These are phyloP conservation scores for Mortierella sp. DNA, from an alignment of 371 early-diverging fungal genomes.

Conservation along the genomic window DNA sequence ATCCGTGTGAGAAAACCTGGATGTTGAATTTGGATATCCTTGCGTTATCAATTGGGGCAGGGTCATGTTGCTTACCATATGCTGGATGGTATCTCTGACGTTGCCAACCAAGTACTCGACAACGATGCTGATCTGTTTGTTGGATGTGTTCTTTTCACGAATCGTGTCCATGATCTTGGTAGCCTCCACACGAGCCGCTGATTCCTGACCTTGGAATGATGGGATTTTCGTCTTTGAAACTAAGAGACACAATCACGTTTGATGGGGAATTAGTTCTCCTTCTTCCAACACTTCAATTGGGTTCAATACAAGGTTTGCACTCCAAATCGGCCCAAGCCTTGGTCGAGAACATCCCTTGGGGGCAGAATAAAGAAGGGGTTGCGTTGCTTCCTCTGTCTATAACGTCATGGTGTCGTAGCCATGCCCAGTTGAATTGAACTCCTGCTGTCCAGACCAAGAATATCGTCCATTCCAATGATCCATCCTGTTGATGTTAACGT, in stretches of 20 bases:
- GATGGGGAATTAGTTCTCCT: conserved; percentile 2
- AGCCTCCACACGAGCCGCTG: conserved; percentile 65
- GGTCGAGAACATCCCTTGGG: neutral
- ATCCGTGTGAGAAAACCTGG: neutral
- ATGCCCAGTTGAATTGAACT: neutral
- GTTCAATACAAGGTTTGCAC: neutral
- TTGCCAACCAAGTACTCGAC: conserved; percentile 74
- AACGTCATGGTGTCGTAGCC: neutral
- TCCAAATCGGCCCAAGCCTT: neutral
- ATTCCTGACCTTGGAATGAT: conserved; percentile 62
- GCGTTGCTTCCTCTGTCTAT: too few species aligned
- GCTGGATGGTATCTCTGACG: conserved; percentile 72
- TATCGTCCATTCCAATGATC: neutral
- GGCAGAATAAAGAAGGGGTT: neutral
- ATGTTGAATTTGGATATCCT: neutral
- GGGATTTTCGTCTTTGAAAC: conserved; percentile 64
- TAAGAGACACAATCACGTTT: conserved; percentile 17
- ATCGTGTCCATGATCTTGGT: conserved; percentile 66
- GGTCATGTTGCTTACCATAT: conserved; percentile 61
- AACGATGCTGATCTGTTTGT: conserved; percentile 65
- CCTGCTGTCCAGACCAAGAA: neutral
- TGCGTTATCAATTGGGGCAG: neutral
- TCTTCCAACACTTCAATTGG: neutral
- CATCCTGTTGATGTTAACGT: neutral
- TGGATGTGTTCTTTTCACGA: conserved; percentile 45